These are phyloP conservation scores for Linum usitatissimum DNA, from an alignment of 345 rosid species.

Conservation along the genomic window DNA sequence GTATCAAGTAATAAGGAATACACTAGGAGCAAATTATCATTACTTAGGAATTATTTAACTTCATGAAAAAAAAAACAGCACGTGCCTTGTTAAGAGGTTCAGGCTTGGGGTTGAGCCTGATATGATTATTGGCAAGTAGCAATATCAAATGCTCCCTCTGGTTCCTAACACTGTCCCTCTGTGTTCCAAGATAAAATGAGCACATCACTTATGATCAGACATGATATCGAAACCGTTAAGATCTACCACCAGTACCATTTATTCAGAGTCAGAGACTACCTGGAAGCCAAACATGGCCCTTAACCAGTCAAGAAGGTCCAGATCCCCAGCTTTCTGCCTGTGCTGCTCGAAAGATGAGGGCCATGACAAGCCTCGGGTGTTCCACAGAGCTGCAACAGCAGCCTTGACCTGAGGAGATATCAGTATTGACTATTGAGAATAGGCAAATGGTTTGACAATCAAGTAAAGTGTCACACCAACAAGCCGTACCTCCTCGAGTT, in stretches of 20 bases:
- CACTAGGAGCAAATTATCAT: neutral
- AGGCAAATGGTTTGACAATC: neutral
- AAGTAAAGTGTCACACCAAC: neutral
- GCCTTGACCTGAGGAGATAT: constrained; percentile 26
- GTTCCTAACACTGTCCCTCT: constrained; percentile 49
- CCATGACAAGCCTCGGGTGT: constrained; percentile 41
- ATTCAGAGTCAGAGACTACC: constrained; percentile 20
- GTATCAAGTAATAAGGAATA: no score
- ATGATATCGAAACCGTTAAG: neutral
- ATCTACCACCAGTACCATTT: neutral
- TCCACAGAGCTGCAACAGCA: constrained; percentile 34
- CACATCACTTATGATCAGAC: neutral
- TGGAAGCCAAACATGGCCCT: constrained; percentile 57
- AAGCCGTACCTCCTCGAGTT: neutral
- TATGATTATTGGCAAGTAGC: constrained; percentile 52
- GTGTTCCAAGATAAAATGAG: neutral
- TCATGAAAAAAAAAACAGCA: neutral
- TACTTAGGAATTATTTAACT: neutral
- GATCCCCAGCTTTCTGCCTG: constrained; percentile 32
- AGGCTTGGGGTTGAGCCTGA: constrained; percentile 40
- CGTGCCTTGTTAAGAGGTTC: constrained; percentile 40
- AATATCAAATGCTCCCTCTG: constrained; percentile 56
- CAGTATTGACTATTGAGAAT: neutral
- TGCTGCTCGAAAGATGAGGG: constrained; percentile 15
- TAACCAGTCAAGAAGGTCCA: constrained; percentile 60